A percentile compares a stretch with the other conserved stretches of the same genome.
Evolutionary conservation across 179 eudicot species (phyloP).

Genomic region (Nepenthes alata): DNA sequence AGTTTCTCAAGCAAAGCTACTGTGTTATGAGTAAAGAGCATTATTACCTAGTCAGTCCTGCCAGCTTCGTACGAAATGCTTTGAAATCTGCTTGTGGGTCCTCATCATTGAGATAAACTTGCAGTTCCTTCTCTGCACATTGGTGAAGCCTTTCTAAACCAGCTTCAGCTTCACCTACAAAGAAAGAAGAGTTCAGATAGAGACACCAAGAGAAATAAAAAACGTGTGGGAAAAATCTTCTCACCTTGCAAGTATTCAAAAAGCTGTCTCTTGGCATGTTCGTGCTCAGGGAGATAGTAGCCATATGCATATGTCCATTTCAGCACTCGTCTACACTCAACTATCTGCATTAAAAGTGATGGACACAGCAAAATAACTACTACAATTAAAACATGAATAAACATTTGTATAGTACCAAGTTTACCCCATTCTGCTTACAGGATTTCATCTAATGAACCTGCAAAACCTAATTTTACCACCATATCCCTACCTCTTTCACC

Average conservation of each 20-base stretch:
- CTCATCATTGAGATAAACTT: slow-evolving; percentile 3
- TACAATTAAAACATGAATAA: no score
- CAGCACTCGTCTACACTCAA: slow-evolving; percentile 54
- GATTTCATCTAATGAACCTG: no score
- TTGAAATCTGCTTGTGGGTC: slow-evolving; percentile 11
- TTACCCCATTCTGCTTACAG: no score
- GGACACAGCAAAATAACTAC: not conserved
- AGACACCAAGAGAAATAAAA: not conserved
- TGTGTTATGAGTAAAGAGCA: no score
- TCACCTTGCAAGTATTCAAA: slow-evolving; percentile 54
- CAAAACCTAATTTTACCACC: no score
- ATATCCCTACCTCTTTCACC: no score
- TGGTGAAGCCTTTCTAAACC: slow-evolving; percentile 26
- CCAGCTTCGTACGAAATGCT: slow-evolving; percentile 28
- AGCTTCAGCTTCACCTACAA: slow-evolving; percentile 25
- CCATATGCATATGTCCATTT: slow-evolving; percentile 65
- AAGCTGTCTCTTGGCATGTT: slow-evolving; percentile 29
- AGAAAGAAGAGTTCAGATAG: not conserved
- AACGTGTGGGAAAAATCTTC: not conserved
- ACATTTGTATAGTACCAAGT: no score
- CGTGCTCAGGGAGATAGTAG: slow-evolving; percentile 31
- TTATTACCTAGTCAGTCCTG: slow-evolving; percentile 28
- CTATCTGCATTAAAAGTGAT: slow-evolving; percentile 21
- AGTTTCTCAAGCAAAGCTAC: no score
- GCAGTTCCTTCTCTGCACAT: slow-evolving; percentile 22